Base-by-base conservation (phyloP, 1,284 basidiomycete genomes). In the Cutaneotrichosporon cutaneum region DNA sequence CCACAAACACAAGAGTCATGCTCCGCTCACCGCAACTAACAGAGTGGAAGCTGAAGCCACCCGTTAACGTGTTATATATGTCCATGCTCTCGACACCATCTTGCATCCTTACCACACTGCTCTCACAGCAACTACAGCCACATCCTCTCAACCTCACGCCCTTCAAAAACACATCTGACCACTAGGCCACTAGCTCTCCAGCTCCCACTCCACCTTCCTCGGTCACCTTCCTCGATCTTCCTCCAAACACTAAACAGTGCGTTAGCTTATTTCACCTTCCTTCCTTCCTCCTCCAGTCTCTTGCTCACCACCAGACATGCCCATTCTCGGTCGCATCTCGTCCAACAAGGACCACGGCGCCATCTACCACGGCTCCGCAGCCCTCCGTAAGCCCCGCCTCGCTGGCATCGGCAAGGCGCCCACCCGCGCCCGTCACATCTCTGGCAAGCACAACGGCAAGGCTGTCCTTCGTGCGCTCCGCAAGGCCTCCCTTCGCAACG, bases 331-430 rank as follows among this genome's bases (percentile, higher is more conserved):
- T 27, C 62, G 62, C 47, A 52, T 58, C 36, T 58, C 59, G 45
- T 68, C 69, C 42, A 71, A 73, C 65, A 70, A 70, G 58, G 68
- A 69, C 55, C 68, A 69, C 62, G 54, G 59, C 26, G 54, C 30
- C 42, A 22, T 60, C 48, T 35, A 42, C 32, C 9, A 35, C 53
- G 58, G 58, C 22, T 56, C 58, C 22, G 61, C 56, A 44, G 39
- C 64, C 51, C 53, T 39, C 58, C 26, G 35, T 59, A 56, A 52
- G 56, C 57, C 61, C 57, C 54, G 57, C 62, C 26, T 63, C 54
- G 22, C 36, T 60, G 63, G 47, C 18, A 42, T 56, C 18, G 53
- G 57, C 54, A 57, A 56, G 35, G 42, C 56, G 32, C 42, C 50
- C 45, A n/a, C 26, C 26, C 32, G 52, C 44, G 11, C 52, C 21